Percentiles rank a stretch among this genome's conserved stretches.
Conservation (phyloP, 2,329 filamentous ascomycete genomes). For the Helminthosporium solani region DNA sequence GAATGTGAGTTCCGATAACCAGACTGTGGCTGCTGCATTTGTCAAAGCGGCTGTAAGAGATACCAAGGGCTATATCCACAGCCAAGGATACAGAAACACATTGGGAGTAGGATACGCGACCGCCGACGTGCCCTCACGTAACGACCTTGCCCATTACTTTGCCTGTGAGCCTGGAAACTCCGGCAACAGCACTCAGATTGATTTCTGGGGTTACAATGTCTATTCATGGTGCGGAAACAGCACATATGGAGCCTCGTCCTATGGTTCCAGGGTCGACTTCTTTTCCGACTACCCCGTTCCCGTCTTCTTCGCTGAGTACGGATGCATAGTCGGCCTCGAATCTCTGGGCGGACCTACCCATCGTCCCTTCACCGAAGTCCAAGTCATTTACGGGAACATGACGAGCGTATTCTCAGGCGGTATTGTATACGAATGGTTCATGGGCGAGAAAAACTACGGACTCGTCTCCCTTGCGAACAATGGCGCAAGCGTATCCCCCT, state of each 20-base stretch:
- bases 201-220: conserved; percentile 99
- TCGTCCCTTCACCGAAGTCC: conserved; percentile 82
- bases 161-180: conserved; percentile 67
- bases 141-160: conserved; percentile 85
- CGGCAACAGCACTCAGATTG: conserved; percentile 62
- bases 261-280: conserved; percentile 77
- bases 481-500: conserved; percentile 61
- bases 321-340: conserved; percentile 66
- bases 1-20: conserved; percentile 82
- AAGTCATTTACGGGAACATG: conserved; percentile 83
- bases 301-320: conserved; percentile 97
- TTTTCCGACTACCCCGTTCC: conserved; percentile 88
- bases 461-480: conserved; percentile 64
- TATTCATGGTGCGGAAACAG: conserved; percentile 97
- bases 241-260: conserved; percentile 72
- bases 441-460: conserved; percentile 88
- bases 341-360: conserved; percentile 46
- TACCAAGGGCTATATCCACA: conserved; percentile 86
- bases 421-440: conserved; percentile 98
- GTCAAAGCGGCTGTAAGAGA: conserved; percentile 98
- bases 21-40: conserved; percentile 85
- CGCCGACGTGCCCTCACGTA: conserved; percentile 85
- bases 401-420: conserved; percentile 85
- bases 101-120: conserved; percentile 94
- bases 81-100: conserved; percentile 66